These are phyloP conservation scores for Vishniacozyma victoriae DNA, from an alignment of 768 basidiomycete genomes.

Conservation along the genomic window DNA sequence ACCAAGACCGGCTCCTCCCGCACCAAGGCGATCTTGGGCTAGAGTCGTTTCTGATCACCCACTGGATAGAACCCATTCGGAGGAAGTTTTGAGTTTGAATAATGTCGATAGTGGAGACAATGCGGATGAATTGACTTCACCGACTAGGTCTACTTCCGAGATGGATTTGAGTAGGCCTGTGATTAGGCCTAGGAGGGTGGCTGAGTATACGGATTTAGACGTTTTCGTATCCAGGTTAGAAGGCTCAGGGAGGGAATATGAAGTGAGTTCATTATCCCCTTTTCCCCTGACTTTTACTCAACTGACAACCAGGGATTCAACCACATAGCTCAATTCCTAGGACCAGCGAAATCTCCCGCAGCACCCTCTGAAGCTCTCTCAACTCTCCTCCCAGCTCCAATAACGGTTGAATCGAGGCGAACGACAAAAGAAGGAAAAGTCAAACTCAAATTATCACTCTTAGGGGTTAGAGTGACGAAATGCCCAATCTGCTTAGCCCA, in stretches of 20 bases:
- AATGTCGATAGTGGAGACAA: too few species aligned
- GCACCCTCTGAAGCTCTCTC: slow-evolving; percentile 23
- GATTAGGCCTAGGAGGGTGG: slow-evolving; percentile 6
- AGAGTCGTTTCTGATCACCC: not conserved
- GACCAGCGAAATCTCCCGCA: slow-evolving; percentile 51
- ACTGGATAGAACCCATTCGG: too few species aligned
- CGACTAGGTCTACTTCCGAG: not conserved
- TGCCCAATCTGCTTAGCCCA: slow-evolving; percentile 70
- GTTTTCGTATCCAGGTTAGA: slow-evolving; percentile 58
- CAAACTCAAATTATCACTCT: slow-evolving; percentile 63
- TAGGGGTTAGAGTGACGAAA: slow-evolving; percentile 61
- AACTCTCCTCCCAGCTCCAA: slow-evolving; percentile 40
- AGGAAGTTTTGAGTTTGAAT: too few species aligned
- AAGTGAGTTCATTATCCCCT: slow-evolving; percentile 53
- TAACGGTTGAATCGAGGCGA: slow-evolving; percentile 60
- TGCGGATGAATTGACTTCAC: too few species aligned
- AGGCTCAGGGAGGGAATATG: slow-evolving; percentile 57
- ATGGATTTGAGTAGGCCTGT: slow-evolving; percentile 4
- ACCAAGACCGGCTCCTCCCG: not conserved
- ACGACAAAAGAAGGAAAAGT: slow-evolving; percentile 61
- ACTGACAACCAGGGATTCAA: slow-evolving; percentile 53
- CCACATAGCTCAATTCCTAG: slow-evolving; percentile 60
- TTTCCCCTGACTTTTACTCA: slow-evolving; percentile 3
- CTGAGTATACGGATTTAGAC: slow-evolving; percentile 59
- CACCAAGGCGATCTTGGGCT: not conserved